Conservation (phyloP, 1,284 basidiomycete genomes). For the Pseudozyma sp. region DNA sequence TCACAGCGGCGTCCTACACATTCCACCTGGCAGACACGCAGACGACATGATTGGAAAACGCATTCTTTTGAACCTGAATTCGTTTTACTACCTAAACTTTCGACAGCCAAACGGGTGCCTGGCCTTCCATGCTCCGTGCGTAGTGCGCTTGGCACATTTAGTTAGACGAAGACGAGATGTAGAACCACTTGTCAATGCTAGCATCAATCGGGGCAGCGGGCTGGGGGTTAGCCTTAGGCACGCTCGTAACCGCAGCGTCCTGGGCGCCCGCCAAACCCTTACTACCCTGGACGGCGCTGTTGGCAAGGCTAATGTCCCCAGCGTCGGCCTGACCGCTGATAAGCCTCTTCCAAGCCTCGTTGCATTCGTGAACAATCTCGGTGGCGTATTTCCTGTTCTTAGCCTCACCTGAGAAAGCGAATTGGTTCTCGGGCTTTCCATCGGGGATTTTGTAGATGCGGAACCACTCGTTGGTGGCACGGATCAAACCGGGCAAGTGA, state of each 20-base stretch:
- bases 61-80: background rate
- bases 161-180: conserved; percentile 54
- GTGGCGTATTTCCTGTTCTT: conserved; percentile 98
- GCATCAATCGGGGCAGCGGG: conserved; percentile 67
- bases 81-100: background rate
- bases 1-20: too few species aligned
- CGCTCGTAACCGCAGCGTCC: conserved; percentile 76
- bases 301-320: conserved; percentile 70
- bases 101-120: background rate
- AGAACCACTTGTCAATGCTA: conserved; percentile 70
- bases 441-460: conserved; percentile 97
- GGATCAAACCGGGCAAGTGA: conserved; percentile 87
- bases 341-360: conserved; percentile 98
- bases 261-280: conserved; percentile 75
- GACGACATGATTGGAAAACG: too few species aligned
- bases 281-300: conserved; percentile 78
- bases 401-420: conserved; percentile 99
- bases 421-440: conserved; percentile 98
- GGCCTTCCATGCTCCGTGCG: background rate
- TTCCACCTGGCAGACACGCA: too few species aligned
- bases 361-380: conserved; percentile 98
- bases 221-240: conserved; percentile 79
- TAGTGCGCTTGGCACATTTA: conserved; percentile 3
- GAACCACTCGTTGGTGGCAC: conserved; percentile 83
- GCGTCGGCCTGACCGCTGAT: conserved; percentile 77